Conservation (phyloP, 257 asterid genomes). For the Solanum sitiens region DNA sequence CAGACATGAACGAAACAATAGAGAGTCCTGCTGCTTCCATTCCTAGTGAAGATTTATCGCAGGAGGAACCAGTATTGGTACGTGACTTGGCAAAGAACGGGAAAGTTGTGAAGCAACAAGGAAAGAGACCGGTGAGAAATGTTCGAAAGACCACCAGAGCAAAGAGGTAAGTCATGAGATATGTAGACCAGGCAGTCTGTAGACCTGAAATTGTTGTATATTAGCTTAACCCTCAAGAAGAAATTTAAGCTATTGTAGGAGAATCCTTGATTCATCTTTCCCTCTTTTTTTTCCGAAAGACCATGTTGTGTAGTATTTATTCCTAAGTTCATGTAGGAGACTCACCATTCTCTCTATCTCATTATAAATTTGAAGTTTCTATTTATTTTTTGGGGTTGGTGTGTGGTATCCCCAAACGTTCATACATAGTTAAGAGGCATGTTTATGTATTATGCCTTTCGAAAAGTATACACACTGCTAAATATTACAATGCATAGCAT, state of each 20-base stretch:
- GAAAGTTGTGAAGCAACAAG: conserved; percentile 19
- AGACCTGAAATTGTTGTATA: conserved; percentile 16
- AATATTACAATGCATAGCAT: conserved; percentile 41
- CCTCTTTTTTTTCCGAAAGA: neutral
- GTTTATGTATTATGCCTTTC: neutral
- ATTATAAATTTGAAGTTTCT: neutral
- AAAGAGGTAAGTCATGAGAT: conserved; percentile 27
- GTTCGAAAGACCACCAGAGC: conserved; percentile 28
- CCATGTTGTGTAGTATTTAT: neutral
- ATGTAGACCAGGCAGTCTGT: conserved; percentile 9
- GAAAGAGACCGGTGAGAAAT: conserved; percentile 17
- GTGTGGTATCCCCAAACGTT: neutral
- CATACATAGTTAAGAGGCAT: neutral
- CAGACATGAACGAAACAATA: conserved; percentile 27
- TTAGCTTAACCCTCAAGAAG: neutral
- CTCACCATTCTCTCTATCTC: neutral
- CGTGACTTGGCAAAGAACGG: neutral
- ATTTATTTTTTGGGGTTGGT: neutral
- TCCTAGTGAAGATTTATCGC: conserved; percentile 25
- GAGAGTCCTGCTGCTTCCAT: conserved; percentile 13
- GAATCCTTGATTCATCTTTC: neutral
- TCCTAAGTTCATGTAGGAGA: neutral
- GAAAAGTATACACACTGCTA: neutral
- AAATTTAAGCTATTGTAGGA: neutral
- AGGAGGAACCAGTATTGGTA: conserved; percentile 6